Percentiles rank a stretch among this genome's conserved stretches.
phyloP scores from a whole-genome alignment of 1,139 yeast species.

The Geotrichum reessii region DNA sequence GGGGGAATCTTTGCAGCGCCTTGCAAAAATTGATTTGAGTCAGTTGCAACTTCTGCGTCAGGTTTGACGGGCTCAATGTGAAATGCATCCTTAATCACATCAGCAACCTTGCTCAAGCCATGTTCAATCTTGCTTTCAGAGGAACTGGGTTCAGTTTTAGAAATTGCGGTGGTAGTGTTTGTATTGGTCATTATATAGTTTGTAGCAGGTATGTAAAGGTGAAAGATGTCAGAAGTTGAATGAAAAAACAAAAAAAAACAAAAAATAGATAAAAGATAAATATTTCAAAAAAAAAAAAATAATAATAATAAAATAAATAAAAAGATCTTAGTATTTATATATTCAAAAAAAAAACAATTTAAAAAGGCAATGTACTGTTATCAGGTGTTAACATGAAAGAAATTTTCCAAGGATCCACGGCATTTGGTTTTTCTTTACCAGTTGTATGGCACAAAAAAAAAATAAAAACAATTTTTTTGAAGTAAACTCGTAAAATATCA shows the following conservation, averaged over 20 bases:
- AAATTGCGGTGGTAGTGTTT: not conserved
- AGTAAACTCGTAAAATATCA: no score
- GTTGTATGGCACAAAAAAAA: not conserved
- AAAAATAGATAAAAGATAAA: not conserved
- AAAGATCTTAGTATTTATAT: no score
- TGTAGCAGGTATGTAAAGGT: no score
- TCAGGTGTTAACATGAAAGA: not conserved
- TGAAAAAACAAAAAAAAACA: not conserved
- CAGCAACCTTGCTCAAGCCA: not conserved
- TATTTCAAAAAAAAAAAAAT: no score
- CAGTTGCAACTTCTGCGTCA: not conserved
- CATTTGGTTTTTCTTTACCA: not conserved
- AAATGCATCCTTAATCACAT: conserved; percentile 1
- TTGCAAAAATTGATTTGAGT: not conserved
- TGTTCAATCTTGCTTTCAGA: not conserved
- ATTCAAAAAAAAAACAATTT: not conserved
- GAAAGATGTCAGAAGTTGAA: not conserved
- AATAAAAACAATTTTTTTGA: no score
- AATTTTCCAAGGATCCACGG: not conserved
- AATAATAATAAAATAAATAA: no score
- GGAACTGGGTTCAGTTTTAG: not conserved
- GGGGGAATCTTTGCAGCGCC: not conserved
- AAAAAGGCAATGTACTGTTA: not conserved
- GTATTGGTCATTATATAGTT: no score
- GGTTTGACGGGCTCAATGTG: not conserved